Base-by-base conservation (phyloP, 495 filamentous ascomycete genomes). In the Oidiodendron maius region DNA sequence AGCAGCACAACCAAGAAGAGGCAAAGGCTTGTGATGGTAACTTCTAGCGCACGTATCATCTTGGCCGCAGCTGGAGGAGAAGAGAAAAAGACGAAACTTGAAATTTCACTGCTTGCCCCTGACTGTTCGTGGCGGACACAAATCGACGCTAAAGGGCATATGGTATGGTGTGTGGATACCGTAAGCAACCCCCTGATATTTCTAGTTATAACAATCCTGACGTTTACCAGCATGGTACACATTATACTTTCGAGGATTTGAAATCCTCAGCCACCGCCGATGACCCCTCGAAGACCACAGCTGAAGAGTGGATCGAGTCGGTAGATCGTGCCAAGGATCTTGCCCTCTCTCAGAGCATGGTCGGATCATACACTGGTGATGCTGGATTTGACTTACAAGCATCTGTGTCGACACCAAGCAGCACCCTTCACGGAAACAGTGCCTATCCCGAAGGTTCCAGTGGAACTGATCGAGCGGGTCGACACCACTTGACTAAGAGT, bases 11-110 rank as follows among this genome's bases (percentile, higher is more conserved):
- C 83, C n/a, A 97, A 97, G 66, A 95, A 95, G 64, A 74, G 90
- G 38, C 89, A 95, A 62, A 76, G 94, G 28, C 67, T 97, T 44
- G 93, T 97, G 10, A 95, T 99, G 86, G 78, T 99, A 50, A 99
- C 94, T 4, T 93, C 88, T 1, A 85, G 83, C 53, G 94, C 82
- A 16, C 81, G 91, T 30, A 82, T 97, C 39, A 83, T 99, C 44
- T 69, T 99, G 58, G 89, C 86, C 8, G 88, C 91, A n/a, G 80
- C 93, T 21, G 90, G 89, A 1, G 91, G 93, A 0, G 93, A 96
- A 52, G 91, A 97, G 59, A 99, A 99, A 70, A 90, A 91, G 61
- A 76, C 88, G 26, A 99, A 99, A 63, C 70, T 84, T 51, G 93
- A 97, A 56, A 82, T 97, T 35, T 86, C 87, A 25, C 71, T 97